Conservation (phyloP, 2,329 filamentous ascomycete genomes). For the Apiospora marii region DNA sequence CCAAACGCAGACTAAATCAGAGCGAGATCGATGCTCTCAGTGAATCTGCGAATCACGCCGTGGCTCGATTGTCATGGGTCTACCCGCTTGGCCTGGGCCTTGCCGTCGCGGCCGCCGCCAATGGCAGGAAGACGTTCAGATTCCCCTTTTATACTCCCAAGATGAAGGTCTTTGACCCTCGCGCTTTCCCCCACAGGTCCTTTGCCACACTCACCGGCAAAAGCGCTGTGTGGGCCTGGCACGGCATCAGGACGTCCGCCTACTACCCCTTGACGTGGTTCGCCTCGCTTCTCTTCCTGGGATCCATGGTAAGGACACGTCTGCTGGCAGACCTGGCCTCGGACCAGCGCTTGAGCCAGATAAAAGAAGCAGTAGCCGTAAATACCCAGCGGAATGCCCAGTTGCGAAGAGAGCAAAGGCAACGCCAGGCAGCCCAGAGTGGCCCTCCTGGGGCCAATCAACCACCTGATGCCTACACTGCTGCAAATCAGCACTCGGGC, state of each 20-base stretch:
- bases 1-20: slow-evolving; percentile 36
- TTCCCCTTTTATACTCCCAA: slow-evolving; percentile 52
- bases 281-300: slow-evolving; percentile 39
- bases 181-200: slow-evolving; percentile 39
- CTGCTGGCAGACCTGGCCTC: slow-evolving; percentile 32
- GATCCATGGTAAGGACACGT: slow-evolving; percentile 39
- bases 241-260: slow-evolving; percentile 43
- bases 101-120: slow-evolving; percentile 38
- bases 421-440: slow-evolving; percentile 28
- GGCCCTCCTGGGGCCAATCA: slow-evolving; percentile 24
- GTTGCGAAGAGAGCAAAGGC: slow-evolving; percentile 30
- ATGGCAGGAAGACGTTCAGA: slow-evolving; percentile 43
- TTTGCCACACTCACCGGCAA: slow-evolving; percentile 38
- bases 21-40: slow-evolving; percentile 39
- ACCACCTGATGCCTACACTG: background rate
- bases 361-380: slow-evolving; percentile 18
- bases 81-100: slow-evolving; percentile 36
- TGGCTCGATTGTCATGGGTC: slow-evolving; percentile 42
- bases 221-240: slow-evolving; percentile 45
- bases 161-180: slow-evolving; percentile 40
- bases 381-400: slow-evolving; percentile 31
- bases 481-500: background rate
- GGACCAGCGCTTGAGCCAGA: slow-evolving; percentile 41
- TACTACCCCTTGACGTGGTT: slow-evolving; percentile 43
- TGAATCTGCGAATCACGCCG: slow-evolving; percentile 35